Evolutionary conservation across 2,329 filamentous ascomycete genomes (phyloP).

Genomic region (Sarocladium brachiariae): DNA sequence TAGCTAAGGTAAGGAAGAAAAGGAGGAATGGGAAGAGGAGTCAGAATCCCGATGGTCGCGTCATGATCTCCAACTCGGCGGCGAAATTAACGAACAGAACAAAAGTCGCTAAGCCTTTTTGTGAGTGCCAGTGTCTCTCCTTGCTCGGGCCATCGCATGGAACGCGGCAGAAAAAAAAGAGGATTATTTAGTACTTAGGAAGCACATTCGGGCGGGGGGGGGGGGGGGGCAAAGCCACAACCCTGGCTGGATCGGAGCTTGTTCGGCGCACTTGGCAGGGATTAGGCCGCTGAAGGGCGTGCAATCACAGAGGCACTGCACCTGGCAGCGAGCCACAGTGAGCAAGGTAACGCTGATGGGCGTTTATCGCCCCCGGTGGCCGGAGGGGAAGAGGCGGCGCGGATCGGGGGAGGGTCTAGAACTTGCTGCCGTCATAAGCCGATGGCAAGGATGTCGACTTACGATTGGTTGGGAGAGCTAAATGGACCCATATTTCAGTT

Average conservation of each 20-base stretch:
- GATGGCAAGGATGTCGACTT: neutral
- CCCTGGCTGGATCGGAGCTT: slow-evolving; percentile 1
- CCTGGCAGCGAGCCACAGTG: neutral
- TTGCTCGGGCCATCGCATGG: neutral
- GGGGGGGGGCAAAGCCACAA: too few relatives aligned
- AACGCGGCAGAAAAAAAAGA: slow-evolving; percentile 6
- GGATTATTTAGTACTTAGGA: too few relatives aligned
- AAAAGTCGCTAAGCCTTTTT: too few relatives aligned
- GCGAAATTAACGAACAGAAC: neutral
- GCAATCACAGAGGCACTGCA: neutral
- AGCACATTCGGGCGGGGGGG: too few relatives aligned
- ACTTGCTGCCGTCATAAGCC: neutral
- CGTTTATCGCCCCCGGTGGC: neutral
- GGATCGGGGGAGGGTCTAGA: neutral
- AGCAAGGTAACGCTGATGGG: too few relatives aligned
- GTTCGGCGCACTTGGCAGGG: neutral
- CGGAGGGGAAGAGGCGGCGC: neutral
- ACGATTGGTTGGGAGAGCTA: too few relatives aligned
- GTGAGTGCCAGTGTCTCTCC: too few relatives aligned
- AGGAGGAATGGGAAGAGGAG: slow-evolving; percentile 2
- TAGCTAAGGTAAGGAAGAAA: neutral
- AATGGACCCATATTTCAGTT: too few relatives aligned
- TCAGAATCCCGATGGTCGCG: neutral
- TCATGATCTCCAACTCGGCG: slow-evolving; percentile 4
- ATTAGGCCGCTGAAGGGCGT: neutral